A percentile compares a stretch with the other conserved stretches of the same genome.
Evolutionary conservation across 1,284 basidiomycete species (phyloP).

Genomic region (Sanguinoderma infundibulare): DNA sequence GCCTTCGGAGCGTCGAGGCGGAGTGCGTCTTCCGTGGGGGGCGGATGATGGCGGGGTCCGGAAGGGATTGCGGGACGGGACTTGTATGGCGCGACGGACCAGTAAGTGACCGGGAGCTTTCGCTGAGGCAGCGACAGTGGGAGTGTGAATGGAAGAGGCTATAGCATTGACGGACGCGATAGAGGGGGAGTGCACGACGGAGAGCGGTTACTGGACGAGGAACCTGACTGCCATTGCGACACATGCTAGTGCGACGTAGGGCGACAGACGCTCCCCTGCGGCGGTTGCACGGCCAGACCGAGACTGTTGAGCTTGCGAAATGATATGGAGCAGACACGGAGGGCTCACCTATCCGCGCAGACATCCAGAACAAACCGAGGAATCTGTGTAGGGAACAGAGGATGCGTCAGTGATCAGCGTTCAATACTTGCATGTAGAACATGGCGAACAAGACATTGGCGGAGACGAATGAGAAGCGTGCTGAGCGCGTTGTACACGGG

Average conservation of each 20-base stretch:
- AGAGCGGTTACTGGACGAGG: slow-evolving; percentile 31
- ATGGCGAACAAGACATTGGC: neutral
- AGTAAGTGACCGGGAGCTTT: neutral
- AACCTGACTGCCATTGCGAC: slow-evolving; percentile 48
- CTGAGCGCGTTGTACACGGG: too few relatives aligned
- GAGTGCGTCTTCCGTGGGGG: too few relatives aligned
- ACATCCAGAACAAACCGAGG: slow-evolving; percentile 92
- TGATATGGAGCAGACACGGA: neutral
- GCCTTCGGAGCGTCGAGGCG: neutral
- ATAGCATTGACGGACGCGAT: neutral
- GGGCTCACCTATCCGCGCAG: slow-evolving; percentile 83
- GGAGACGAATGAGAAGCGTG: neutral
- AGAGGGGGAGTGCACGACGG: neutral
- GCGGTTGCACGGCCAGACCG: neutral
- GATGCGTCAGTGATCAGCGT: neutral
- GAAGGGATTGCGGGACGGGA: neutral
- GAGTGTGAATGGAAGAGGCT: neutral
- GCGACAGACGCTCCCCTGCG: slow-evolving; percentile 68
- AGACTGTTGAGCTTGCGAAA: neutral
- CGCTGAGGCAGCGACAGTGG: neutral
- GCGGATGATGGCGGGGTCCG: too few relatives aligned
- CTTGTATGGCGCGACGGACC: neutral
- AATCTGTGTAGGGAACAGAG: slow-evolving; percentile 56
- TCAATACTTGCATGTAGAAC: neutral
- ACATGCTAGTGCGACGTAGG: slow-evolving; percentile 71